Base-by-base conservation (phyloP, 2,329 filamentous ascomycete genomes). In the Ophiostoma sp. region DNA sequence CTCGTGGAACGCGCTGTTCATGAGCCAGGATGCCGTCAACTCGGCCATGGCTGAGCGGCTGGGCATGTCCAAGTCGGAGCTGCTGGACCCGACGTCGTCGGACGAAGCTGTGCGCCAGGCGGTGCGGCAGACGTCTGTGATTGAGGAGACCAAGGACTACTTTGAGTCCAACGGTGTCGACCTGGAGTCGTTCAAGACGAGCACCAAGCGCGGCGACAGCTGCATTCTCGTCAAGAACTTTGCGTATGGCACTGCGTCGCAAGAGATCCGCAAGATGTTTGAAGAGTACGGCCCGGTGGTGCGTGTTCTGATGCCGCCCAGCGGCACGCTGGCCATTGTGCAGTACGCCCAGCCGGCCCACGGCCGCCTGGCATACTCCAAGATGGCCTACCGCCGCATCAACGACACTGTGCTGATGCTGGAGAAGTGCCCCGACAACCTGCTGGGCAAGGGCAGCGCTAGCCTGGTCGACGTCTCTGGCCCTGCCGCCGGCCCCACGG, bases 1-100 rank as follows among this genome's bases (percentile, higher is more conserved):
- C 81, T 97, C 94, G 78, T 99, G 95, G 95, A 99, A 99, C 82
- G 94, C 94, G n/a, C 83, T 99, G n/a, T 99, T 95, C 80, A 96
- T 99, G 91, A 97, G 91, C 80, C 91, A 93, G 81, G 94, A 99
- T 82, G 92, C 95, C 68, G 93, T 99, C 68, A 94, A 97, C 80
- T 89, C 92, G 67, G 96, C 94, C 6, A 88, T 97, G 72, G 93
- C 95, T 67, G 88, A 90, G 77, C 90, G 94, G 69, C 84, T 99
- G 71, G 94, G 94, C 66, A 87, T 99, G 71, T 90, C 91, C 70
- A 99, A 99, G 82, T 89, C 93, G 13, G 93, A 97, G 76, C 81
- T 99, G 71, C 84, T 99, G 65, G 94, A 99, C 80, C 95, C 94
- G n/a, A 97, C 94, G 4, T 97, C 92, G 71, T 89, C 94, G 70